Percentiles rank a stretch among this genome's conserved stretches.
Evolutionary conservation across 306 rosid genomes (phyloP).

Genomic region (Quercus agrifolia): DNA sequence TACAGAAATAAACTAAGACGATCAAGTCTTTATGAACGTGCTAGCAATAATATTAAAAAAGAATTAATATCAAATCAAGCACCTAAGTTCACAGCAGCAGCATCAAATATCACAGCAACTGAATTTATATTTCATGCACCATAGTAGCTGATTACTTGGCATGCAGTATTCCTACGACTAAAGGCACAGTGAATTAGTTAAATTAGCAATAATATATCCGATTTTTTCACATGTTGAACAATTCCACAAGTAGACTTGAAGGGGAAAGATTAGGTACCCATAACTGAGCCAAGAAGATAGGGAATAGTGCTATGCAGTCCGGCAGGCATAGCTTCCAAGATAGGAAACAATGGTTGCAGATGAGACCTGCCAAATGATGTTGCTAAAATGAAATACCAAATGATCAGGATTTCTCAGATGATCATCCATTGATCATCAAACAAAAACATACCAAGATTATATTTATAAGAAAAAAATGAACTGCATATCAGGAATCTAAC

Average conservation of each 20-base stretch:
- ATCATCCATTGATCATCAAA: constrained; percentile 15
- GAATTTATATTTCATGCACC: background rate
- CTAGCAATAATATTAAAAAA: too few relatives aligned
- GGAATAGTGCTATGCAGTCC: constrained; percentile 61
- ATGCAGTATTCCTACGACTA: background rate
- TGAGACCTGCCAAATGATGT: constrained; percentile 84
- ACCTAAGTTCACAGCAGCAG: background rate
- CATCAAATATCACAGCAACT: background rate
- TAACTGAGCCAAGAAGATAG: constrained; percentile 66
- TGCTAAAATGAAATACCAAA: constrained; percentile 50
- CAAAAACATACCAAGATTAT: constrained; percentile 11
- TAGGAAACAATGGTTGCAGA: constrained; percentile 73
- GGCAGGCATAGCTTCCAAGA: constrained; percentile 68
- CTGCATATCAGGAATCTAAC: constrained; percentile 30
- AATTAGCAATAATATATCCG: constrained; percentile 6
- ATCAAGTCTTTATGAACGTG: too few relatives aligned
- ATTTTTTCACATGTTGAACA: constrained; percentile 8
- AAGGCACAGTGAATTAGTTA: constrained; percentile 7
- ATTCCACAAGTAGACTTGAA: constrained; percentile 6
- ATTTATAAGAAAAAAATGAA: constrained; percentile 3
- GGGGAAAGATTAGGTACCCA: constrained; percentile 56
- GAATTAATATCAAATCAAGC: background rate
- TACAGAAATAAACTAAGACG: too few relatives aligned
- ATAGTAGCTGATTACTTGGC: background rate
- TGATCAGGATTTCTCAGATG: constrained; percentile 23